Evolutionary conservation across 345 rosid species (phyloP), one percentile per base, ranked within the genome.

Genomic region (Aquilaria yunnanensis): DNA sequence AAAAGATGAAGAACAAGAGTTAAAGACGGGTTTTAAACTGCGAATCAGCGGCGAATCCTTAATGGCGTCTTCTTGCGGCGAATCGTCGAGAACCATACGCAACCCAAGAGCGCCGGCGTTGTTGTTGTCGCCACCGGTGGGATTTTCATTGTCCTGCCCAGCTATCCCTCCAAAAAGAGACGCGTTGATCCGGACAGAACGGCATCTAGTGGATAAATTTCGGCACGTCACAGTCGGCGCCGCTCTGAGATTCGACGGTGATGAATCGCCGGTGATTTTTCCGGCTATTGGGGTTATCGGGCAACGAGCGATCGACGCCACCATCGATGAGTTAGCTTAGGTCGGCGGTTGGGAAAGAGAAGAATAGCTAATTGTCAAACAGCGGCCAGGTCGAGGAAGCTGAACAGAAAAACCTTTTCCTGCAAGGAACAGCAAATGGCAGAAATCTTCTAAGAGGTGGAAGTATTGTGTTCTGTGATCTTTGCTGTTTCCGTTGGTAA

Each of bases 21-120:
- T 14, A 1, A 8, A 14, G n/a, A 9, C 54, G 45, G 7, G 54
- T 54, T 32, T 1, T 81, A 12, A 84, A 89, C 98, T 82, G 4
- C 96, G 96, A 60, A 88, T 88, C 58, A 70, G 79, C 46, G 73
- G 82, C 32, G 79, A 65, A 9, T 81, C 85, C 59, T 47, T 69
- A 3, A 68, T 16, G 54, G 56, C 64, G 48, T 32, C 59, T 14
- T 75, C 75, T 60, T 54, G 55, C 1, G 74, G 55, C 9, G 61
- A 32, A 6, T 77, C 80, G 11, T 79, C 81, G 1, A 73, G 5
- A 43, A 70, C 57, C 54, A 63, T 73, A 70, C 73, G 73, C 68
- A 81, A 45, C 57, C 81, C 83, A 37, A 82, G 49, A 32, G 84
- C 77, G 33, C 64, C 79, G 12, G 62, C 7, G 30, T 62, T 72